Base-by-base conservation (phyloP, 208 protist species). In the Trichomonas gallinae region DNA sequence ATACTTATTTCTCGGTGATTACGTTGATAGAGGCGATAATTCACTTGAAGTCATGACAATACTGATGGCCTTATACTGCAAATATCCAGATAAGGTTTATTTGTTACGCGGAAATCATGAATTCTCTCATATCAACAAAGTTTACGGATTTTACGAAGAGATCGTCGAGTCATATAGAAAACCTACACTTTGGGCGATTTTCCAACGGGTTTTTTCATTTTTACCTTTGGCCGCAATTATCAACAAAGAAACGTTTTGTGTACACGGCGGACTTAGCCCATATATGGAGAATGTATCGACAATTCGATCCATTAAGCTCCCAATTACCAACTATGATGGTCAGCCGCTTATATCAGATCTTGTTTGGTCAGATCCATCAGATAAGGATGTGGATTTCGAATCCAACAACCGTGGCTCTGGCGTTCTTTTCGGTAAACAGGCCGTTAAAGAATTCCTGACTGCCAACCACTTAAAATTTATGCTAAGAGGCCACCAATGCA, bases 121-220 rank as follows among this genome's bases (percentile, higher is more conserved):
- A 96, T 98, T 96, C 40, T 96, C 98, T 63, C 98, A 99, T 97
- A 99, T 99, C 91, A 99, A 98, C 17, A 98, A 99, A 98, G 98
- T 98, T 11, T 99, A 99, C 97, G 99, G 99, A 46, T 99, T 99
- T 97, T 99, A 99, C 97, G 99, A 99, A 88, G 99, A 99, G 82
- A 97, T 97, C 88, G 82, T 97, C 31, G 89, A 97, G 45, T 96
- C 97, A 48, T 98, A 97, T 96, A 97, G 96, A 81, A 96, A 98
- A 99, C 93, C 98, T 17, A 98, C 98, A 96, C 97, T 97, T 13
- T 98, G 99, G 99, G 98, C 98, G 87, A 98, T 98, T 88, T 99
- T 99, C 97, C 99, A 99, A 0, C 99, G 99, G 96, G 98, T 99
- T 31, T 99, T 99, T 97, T 99, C 99, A 97, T 99, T 99, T 96